phyloP scores from a whole-genome alignment of 345 rosid species.

The Garcia nutans region DNA sequence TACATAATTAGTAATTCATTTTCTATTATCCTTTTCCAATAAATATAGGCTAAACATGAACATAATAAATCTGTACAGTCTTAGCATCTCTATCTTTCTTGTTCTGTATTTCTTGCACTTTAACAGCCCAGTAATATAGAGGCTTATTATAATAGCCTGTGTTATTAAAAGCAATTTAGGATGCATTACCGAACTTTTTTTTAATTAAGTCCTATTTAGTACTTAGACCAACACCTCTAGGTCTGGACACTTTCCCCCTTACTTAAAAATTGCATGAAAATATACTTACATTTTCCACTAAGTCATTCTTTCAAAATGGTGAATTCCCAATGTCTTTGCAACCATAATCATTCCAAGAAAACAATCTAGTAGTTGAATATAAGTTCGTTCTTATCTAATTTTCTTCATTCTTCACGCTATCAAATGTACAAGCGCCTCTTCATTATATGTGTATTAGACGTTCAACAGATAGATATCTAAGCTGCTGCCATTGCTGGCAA shows the following conservation, averaged over 20 bases:
- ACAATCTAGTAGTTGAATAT: not conserved
- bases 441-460: not conserved
- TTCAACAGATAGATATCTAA: not conserved
- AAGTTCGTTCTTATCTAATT: not conserved
- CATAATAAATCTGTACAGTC: not conserved
- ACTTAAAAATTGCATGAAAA: not conserved
- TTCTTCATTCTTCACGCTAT: not conserved
- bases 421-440: not conserved
- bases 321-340: not conserved
- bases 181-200: not conserved
- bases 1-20: not conserved
- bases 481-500: not conserved
- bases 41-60: not conserved
- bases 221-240: not conserved
- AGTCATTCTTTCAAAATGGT: not conserved
- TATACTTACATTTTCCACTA: not conserved
- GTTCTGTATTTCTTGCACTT: not conserved
- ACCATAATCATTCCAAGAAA: not conserved
- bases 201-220: not conserved
- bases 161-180: no score
- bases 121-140: not conserved
- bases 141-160: not conserved
- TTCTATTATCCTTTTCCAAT: not conserved
- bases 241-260: not conserved
- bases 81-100: not conserved